A percentile compares a stretch with the other conserved stretches of the same genome.
Conservation (phyloP, 495 filamentous ascomycete genomes). For the Penicillium lividum region DNA sequence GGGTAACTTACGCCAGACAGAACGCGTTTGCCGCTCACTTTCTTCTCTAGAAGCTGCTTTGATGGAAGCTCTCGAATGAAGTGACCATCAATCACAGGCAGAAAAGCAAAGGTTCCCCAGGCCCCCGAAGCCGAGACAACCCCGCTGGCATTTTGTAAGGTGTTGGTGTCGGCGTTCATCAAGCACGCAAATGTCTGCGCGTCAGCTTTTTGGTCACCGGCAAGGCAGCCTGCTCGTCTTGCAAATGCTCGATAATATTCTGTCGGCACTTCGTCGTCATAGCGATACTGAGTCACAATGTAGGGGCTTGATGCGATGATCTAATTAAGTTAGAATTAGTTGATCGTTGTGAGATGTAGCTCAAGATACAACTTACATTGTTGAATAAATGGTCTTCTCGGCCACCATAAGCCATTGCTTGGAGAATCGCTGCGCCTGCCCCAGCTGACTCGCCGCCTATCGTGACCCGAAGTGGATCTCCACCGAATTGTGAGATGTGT, state of each 20-base stretch:
- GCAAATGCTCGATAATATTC: conserved; percentile 59
- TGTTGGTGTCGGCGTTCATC: conserved; percentile 45
- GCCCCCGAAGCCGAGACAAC: conserved; percentile 46
- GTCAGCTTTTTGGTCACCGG: conserved; percentile 16
- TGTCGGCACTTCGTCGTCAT: conserved; percentile 50
- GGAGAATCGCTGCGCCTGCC: conserved; percentile 50
- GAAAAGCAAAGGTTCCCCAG: conserved; percentile 57
- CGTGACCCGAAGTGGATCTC: conserved; percentile 40
- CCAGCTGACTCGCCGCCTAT: conserved; percentile 45
- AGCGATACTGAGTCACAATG: conserved; percentile 50
- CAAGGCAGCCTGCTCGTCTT: conserved; percentile 48
- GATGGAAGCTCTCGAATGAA: conserved; percentile 56
- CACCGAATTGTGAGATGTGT: conserved; percentile 41
- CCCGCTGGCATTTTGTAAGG: conserved; percentile 59
- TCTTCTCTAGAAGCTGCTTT: conserved; percentile 49
- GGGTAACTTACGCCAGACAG: conserved; percentile 45
- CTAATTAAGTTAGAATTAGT: conserved; percentile 22
- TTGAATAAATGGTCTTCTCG: conserved; percentile 22
- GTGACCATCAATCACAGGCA: conserved; percentile 63
- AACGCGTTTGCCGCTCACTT: conserved; percentile 54
- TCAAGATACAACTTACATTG: conserved; percentile 13
- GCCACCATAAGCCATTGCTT: conserved; percentile 54
- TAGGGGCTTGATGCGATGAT: conserved; percentile 53
- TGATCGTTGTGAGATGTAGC: neutral
- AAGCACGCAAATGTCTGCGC: conserved; percentile 56